Base-by-base conservation (phyloP, 176 grass and related monocot genomes). In the Eleusine indica region DNA sequence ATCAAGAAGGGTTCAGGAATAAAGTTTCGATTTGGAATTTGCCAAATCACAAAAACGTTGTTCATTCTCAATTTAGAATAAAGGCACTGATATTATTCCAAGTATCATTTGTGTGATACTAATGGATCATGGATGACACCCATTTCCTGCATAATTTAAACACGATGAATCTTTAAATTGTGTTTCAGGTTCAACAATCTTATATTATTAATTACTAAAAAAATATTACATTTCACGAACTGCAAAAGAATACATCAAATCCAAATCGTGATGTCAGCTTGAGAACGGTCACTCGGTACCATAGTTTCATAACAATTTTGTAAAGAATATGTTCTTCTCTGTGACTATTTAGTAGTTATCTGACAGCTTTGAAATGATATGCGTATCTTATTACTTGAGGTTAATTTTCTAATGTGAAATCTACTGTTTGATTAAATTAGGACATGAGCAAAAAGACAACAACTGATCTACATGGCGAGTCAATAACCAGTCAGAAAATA, bases 71-170 rank as follows among this genome's bases (percentile, higher is more conserved):
- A 71, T 37, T 4, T n/a, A 11, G 25, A 71, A 71, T 35, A 35
- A 60, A 63, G 1, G 44, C 14, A 47, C 42, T 65, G 11, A 78
- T 21, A 48, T 21, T 35, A 22, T 52, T 41, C 60, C 25, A 79
- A 74, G 40, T 13, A 83, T 72, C 10, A 2, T 62, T 21, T 73
- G 32, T 7, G 19, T 11, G 61, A 61, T 75, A 22, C 44, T 4
- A 58, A 79, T 38, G 39, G 49, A 5, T 4, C 48, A 79, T 38
- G 39, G 49, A 5, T 19, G 53, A 35, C 46, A 21, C 3, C 6
- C 86, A 49, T 39, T 44, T 75, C 35, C 8, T 53, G 42, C 52
- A 21, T 63, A 82, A 44, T 25, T 60, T 41, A 64, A 46, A 16
- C 14, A 52, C 1, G 48, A 54, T 5, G 52, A 54, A 54, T 18